phyloP scores from a whole-genome alignment of 2,329 filamentous ascomycete genomes.

The Colletotrichum karsti region DNA sequence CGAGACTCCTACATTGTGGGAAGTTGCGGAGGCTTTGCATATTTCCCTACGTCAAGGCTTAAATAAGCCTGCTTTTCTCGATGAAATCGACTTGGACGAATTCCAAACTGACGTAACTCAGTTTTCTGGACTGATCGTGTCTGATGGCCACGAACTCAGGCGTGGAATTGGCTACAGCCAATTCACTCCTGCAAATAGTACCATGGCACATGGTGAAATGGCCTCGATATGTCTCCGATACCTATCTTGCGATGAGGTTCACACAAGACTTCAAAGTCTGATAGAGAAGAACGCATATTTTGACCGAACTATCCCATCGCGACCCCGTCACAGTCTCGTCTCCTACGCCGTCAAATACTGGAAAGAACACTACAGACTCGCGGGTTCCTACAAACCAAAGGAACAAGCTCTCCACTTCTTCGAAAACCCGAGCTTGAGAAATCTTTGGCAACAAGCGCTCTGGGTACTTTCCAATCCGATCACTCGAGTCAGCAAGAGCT shows the following conservation, averaged over 20 bases:
- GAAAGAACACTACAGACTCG: neutral
- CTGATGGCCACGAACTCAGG: neutral
- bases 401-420: neutral
- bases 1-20: neutral
- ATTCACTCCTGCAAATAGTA: neutral
- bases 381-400: neutral
- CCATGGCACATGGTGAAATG: neutral
- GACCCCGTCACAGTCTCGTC: neutral
- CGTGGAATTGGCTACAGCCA: neutral
- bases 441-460: neutral
- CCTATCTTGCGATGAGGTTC: neutral
- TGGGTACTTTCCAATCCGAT: neutral
- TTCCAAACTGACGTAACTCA: neutral
- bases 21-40: neutral
- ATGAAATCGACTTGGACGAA: neutral
- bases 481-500: neutral
- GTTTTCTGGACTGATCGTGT: neutral
- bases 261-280: neutral
- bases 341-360: conserved; percentile 14
- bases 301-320: neutral
- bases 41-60: neutral
- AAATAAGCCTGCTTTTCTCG: neutral
- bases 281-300: neutral
- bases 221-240: neutral
- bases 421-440: neutral